phyloP scores from a whole-genome alignment of 257 asterid species.

The Nicotiana otophora region DNA sequence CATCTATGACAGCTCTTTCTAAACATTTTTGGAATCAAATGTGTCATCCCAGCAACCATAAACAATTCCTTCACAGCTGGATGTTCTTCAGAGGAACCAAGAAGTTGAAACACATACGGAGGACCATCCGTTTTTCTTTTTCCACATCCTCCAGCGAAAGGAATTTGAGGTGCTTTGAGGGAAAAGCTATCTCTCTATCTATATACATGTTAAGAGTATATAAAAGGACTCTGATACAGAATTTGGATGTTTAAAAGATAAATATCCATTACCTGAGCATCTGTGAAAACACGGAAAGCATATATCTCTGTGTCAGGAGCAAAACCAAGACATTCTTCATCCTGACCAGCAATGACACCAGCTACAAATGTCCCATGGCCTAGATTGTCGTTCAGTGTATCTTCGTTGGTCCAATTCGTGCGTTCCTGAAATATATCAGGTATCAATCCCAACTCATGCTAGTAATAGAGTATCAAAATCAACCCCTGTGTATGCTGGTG shows the following conservation, averaged over 20 bases:
- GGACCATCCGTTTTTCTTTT: too few species aligned
- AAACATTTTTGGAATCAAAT: too few species aligned
- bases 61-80: too few species aligned
- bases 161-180: too few species aligned
- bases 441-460: background rate
- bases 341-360: slow-evolving; percentile 95
- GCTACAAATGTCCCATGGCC: slow-evolving; percentile 99
- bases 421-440: slow-evolving; percentile 58
- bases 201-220: background rate
- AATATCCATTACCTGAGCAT: slow-evolving; percentile 88
- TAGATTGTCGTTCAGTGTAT: slow-evolving; percentile 93
- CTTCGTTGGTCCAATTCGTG: slow-evolving; percentile 97
- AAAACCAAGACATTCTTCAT: slow-evolving; percentile 95
- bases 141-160: too few species aligned
- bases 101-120: too few species aligned
- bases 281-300: slow-evolving; percentile 96
- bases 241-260: slow-evolving; percentile 15
- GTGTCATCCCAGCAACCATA: too few species aligned
- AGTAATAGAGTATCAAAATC: background rate
- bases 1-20: too few species aligned
- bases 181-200: too few species aligned
- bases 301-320: slow-evolving; percentile 96
- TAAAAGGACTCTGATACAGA: background rate
- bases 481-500: background rate
- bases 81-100: too few species aligned